Base-by-base conservation (phyloP, 2,329 filamentous ascomycete species). In the Periconia digitata region DNA sequence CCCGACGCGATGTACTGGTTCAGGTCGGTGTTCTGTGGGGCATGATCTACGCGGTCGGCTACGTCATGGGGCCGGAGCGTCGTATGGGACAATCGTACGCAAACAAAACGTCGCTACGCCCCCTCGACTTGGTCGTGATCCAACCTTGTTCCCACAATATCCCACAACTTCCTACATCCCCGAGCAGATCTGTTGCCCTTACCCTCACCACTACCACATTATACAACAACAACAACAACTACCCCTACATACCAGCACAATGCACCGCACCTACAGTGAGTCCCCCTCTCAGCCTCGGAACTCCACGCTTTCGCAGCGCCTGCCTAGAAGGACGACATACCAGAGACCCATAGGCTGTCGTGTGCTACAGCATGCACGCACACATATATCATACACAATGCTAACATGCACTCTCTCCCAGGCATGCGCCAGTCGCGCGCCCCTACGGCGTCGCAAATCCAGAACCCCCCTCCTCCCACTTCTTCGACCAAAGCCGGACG, bases 371-470 rank as follows among this genome's bases (percentile, higher is more conserved):
- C n/a, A n/a, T 22, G 8, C 1, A 16, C 20, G 1, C 3, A 18
- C 22, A 18, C n/a, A n/a, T n/a, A n/a, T n/a, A n/a, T n/a, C n/a
- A n/a, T 16, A 17, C 27, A 10, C 15, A 32, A 20, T 45, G 21
- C 38, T 42, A 40, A 49, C 18, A 13, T 24, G 10, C 8, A 16
- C 40, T 24, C 43, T 46, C n/a, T 35, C 32, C 6, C 23, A 44
- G 23, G 36, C 15, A 95, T 96, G 94, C 92, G 94, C 86, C 89
- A 95, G 77, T 87, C 89, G 75, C 87, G 94, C 82, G 90, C 90
- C 75, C 94, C 94, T 41, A 99, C 94, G 59, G 94, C 94, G 69
- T 95, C 91, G 69, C 85, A 90, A 72, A 80, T 89, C 54, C 81
- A 97, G 84, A 97, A 91, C 75, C 94, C 94, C 42, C 94, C 92